phyloP scores from a whole-genome alignment of 805 yeast genomes.

The Suhomyces pyralidae region DNA sequence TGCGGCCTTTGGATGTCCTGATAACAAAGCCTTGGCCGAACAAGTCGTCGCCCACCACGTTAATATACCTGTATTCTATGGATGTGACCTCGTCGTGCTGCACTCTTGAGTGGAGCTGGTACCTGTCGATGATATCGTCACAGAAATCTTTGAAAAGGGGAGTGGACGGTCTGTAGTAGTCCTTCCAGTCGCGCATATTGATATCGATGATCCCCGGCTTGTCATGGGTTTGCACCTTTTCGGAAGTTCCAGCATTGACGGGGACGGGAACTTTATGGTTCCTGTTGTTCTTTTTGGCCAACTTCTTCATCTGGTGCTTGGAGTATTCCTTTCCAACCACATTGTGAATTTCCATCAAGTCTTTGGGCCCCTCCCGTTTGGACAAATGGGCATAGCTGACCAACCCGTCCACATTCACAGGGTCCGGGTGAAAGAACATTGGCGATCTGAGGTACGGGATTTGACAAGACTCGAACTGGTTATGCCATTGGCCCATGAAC shows the following conservation, averaged over 20 bases:
- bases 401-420: constrained; percentile 42
- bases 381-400: constrained; percentile 35
- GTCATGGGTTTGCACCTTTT: constrained; percentile 19
- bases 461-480: constrained; percentile 39
- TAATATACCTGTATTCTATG: constrained; percentile 27
- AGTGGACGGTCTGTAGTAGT: constrained; percentile 44
- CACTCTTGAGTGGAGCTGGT: constrained; percentile 27
- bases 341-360: constrained; percentile 39
- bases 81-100: constrained; percentile 31
- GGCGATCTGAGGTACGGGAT: constrained; percentile 45
- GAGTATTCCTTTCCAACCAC: constrained; percentile 45
- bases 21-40: constrained; percentile 32
- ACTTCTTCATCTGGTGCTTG: constrained; percentile 39
- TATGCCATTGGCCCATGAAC: constrained; percentile 44
- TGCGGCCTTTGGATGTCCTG: constrained; percentile 26
- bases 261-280: constrained; percentile 17
- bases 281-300: constrained; percentile 16
- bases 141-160: constrained; percentile 39
- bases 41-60: constrained; percentile 19
- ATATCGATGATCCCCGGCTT: constrained; percentile 37
- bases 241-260: constrained; percentile 4
- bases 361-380: constrained; percentile 25
- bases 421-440: constrained; percentile 49
- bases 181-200: constrained; percentile 43
- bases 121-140: constrained; percentile 29